Base-by-base conservation (phyloP, 805 yeast species). In the Candida sonorensis region DNA sequence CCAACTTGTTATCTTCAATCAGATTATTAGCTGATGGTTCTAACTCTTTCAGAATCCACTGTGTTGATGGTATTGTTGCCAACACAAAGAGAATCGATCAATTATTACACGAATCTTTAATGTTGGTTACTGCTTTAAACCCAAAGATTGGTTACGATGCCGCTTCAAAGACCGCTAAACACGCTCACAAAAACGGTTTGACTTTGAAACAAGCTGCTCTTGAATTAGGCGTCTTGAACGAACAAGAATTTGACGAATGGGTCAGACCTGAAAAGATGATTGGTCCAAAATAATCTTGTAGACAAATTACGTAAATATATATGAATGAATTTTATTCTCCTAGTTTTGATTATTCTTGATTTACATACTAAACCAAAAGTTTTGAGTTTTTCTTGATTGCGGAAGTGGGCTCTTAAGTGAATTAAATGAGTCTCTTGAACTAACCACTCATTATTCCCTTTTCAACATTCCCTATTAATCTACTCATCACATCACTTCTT, bases 71-170 rank as follows among this genome's bases (percentile, higher is more conserved):
- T 45, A 87, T 92, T 51, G 53, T 61, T 40, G 98, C 98, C 51
- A 90, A 92, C 70, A 72, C 66, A 43, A 86, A 81, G 51, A 84
- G 85, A 64, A 92, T 92, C 53, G 74, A 73, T 51, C 85, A 90
- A 66, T 70, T 84, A 40, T 70, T 92, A 69, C 84, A 86, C 62
- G 95, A 92, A 67, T 86, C 97, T 11, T 75, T 92, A 58, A 92
- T 92, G 98, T 76, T 92, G 66, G 98, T 92, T 32, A 92, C 98
- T 37, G 97, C 98, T 17, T 75, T 92, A 58, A 92, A 92, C 77
- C 97, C 98, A 53, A 87, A 90, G 79, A 92, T 92, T 51, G 98
- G 98, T 54, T 92, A 92, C 68, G 98, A 92, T 58, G 75, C 79
- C 50, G 97, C 98, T 37, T 86, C 97, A 38, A 88, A 90, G 77